Evolutionary conservation across 331 rosid genomes (phyloP), one percentile per base, ranked within the genome.

Genomic region (Quercus phellos): DNA sequence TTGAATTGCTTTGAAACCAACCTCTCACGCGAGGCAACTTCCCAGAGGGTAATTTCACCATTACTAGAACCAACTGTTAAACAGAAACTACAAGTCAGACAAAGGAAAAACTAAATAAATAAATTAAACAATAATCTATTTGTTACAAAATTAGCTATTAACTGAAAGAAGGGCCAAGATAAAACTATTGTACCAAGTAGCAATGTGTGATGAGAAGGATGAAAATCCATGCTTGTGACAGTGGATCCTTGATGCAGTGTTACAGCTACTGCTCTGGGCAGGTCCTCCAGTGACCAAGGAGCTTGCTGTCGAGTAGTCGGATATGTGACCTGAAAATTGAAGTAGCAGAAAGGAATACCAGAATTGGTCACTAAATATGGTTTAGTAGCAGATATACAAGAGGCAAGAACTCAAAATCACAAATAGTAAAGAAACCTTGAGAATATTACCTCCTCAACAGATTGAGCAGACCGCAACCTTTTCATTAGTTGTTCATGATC

Each of bases 211-310:
- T 86, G 92, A 72, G 91, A 77, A 63, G 97, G 98, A 83, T 91
- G 97, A 84, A 93, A 93, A 79, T 93, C 98, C 98, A 93, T 89
- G 98, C 98, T 93, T 77, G 91, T 85, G 72, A 93, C 90, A 56
- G 85, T 60, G 71, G 94, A 90, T 26, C 98, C 98, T 86, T 91
- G 98, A 81, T 79, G 96, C 87, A 87, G 60, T 63, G 88, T 81
- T 83, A 82, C 70, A 51, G 96, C 93, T 67, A 93, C 93, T 2
- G 88, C 79, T 90, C 89, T 86, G 4, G 98, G 98, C 53, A 93
- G 88, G 77, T 91, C 97, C 67, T 93, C 96, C 55, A 9, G 73
- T 16, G 94, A 90, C 90, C 91, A 90, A 70, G 94, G 81, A 83
- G 87, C 83, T 86, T 86, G 89, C 77, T 74, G 96, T 56, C 92